Evolutionary conservation across 148 eudicot species (phyloP).

Genomic region (Selenicereus undatus): DNA sequence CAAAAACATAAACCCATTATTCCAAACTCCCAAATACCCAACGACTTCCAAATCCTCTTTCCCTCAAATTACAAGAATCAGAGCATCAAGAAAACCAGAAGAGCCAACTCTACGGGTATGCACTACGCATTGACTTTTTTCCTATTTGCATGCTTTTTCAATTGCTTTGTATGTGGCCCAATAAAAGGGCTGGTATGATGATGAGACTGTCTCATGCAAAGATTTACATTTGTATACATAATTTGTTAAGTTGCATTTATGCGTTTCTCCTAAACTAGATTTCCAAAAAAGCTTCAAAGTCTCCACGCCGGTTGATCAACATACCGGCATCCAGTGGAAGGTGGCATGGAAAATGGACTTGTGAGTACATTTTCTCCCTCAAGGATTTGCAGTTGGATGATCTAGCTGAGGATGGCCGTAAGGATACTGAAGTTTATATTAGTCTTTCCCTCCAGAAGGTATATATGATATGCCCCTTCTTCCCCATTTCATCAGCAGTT

Average conservation of each 20-base stretch:
- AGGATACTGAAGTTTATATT: conserved; percentile 34
- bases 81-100: conserved; percentile 23
- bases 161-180: too few species aligned
- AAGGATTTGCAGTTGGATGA: conserved; percentile 44
- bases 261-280: conserved; percentile 13
- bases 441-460: conserved; percentile 51
- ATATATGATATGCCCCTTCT: not conserved
- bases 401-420: conserved; percentile 40
- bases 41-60: not conserved
- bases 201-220: not conserved
- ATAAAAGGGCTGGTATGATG: not conserved
- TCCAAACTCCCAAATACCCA: conserved; percentile 5
- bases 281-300: conserved; percentile 28
- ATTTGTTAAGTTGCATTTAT: not conserved
- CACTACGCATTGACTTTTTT: not conserved
- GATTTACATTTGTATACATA: not conserved
- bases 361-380: conserved; percentile 41
- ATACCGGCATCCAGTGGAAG: conserved; percentile 43
- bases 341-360: conserved; percentile 46
- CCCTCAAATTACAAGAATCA: conserved; percentile 17
- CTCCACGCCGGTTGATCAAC: conserved; percentile 28
- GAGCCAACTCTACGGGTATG: conserved; percentile 21
- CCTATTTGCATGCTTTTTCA: not conserved
- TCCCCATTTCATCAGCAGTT: not conserved
- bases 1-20: conserved; percentile 21